Conservation (phyloP, 2,329 filamentous ascomycete species). For the Nemania sp. region DNA sequence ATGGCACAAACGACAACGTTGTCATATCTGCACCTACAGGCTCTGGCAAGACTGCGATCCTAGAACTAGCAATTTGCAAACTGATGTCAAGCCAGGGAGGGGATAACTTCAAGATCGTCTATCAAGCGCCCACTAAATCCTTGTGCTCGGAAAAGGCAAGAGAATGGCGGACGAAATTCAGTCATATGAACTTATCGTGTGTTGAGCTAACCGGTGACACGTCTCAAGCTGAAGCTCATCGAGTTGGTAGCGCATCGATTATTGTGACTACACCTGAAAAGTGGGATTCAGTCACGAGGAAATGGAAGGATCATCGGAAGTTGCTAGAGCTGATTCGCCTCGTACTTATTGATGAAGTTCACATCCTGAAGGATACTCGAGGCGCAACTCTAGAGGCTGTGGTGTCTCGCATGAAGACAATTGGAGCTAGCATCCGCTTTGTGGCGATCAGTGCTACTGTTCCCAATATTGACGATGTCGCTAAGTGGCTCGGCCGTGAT, state of each 20-base stretch:
- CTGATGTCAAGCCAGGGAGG: slow-evolving; percentile 59
- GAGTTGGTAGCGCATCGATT: slow-evolving; percentile 74
- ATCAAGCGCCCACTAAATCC: slow-evolving; percentile 83
- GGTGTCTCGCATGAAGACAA: slow-evolving; percentile 84
- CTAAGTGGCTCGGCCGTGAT: slow-evolving; percentile 74
- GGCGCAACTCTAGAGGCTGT: slow-evolving; percentile 82
- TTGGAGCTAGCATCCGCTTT: slow-evolving; percentile 75
- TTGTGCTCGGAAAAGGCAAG: slow-evolving; percentile 75
- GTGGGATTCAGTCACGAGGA: slow-evolving; percentile 87
- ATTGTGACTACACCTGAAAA: slow-evolving; percentile 90
- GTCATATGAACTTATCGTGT: slow-evolving; percentile 66
- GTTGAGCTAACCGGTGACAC: slow-evolving; percentile 84
- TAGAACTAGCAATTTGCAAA: slow-evolving; percentile 81
- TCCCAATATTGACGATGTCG: slow-evolving; percentile 80
- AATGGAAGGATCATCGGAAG: slow-evolving; percentile 79
- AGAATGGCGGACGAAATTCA: slow-evolving; percentile 79
- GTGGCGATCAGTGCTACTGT: slow-evolving; percentile 82
- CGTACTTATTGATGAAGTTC: slow-evolving; percentile 85
- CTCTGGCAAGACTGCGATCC: slow-evolving; percentile 80
- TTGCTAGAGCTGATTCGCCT: slow-evolving; percentile 76
- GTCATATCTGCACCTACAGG: slow-evolving; percentile 82
- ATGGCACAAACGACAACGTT: slow-evolving; percentile 71
- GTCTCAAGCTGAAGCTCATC: slow-evolving; percentile 64
- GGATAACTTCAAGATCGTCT: slow-evolving; percentile 76
- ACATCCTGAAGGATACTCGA: slow-evolving; percentile 78